Evolutionary conservation across 2,329 filamentous ascomycete species (phyloP).

Genomic region (Acrocalymma vagum): DNA sequence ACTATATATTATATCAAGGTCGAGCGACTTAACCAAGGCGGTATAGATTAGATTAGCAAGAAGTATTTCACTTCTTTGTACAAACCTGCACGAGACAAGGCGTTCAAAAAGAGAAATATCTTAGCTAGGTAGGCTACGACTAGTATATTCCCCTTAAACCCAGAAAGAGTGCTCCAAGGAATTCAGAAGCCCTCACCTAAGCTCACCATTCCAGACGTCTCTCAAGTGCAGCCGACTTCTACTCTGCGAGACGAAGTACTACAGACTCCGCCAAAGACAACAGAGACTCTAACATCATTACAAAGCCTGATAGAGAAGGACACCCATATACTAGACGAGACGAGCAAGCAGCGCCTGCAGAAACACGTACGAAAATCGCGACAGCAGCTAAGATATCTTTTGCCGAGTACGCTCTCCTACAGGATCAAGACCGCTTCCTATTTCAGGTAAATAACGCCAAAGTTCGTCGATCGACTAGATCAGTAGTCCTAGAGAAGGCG

Average conservation of each 20-base stretch:
- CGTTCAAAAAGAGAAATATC: constrained; percentile 36
- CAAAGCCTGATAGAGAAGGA: constrained; percentile 24
- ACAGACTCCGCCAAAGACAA: constrained; percentile 4
- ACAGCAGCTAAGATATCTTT: constrained; percentile 33
- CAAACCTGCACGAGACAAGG: constrained; percentile 23
- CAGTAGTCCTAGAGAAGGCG: constrained; percentile 27
- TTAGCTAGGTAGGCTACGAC: constrained; percentile 11
- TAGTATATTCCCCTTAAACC: neutral
- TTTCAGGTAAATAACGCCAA: constrained; percentile 36
- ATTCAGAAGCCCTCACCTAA: constrained; percentile 27
- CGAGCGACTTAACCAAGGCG: constrained; percentile 26
- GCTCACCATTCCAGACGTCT: constrained; percentile 18
- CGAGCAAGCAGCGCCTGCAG: constrained; percentile 23
- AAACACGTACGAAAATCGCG: constrained; percentile 18
- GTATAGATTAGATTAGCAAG: constrained; percentile 27
- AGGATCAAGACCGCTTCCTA: constrained; percentile 36
- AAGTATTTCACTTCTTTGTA: constrained; percentile 34
- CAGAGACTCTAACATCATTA: constrained; percentile 12
- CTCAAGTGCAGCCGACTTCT: constrained; percentile 17
- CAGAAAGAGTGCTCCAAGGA: constrained; percentile 35
- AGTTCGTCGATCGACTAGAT: constrained; percentile 28
- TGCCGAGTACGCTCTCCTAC: constrained; percentile 25
- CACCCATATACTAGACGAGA: constrained; percentile 18
- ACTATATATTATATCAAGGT: constrained; percentile 27
- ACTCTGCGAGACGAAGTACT: constrained; percentile 19